These are phyloP conservation scores for Globisporangium middletonii DNA, from an alignment of 352 stramenopile genomes.

Conservation along the genomic window DNA sequence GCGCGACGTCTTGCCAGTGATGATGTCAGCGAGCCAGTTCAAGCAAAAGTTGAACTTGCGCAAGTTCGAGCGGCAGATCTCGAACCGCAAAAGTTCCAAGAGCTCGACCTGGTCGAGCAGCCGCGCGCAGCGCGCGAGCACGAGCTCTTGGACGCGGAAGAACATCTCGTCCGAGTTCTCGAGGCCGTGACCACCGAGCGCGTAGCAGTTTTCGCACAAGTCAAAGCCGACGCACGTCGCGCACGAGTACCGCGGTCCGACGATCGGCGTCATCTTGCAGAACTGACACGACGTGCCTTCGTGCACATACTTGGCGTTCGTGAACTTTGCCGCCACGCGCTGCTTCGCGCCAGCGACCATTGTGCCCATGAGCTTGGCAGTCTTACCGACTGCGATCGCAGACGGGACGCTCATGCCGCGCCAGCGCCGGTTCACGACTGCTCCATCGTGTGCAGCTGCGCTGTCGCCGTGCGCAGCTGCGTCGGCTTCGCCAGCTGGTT, in stretches of 20 bases:
- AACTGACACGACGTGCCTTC: slow-evolving; percentile 76
- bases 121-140: slow-evolving; percentile 54
- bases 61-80: slow-evolving; percentile 82
- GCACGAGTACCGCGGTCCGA: slow-evolving; percentile 69
- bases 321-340: slow-evolving; percentile 59
- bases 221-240: slow-evolving; percentile 77
- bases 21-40: slow-evolving; percentile 79
- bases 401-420: slow-evolving; percentile 33
- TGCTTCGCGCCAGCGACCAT: slow-evolving; percentile 66
- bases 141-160: slow-evolving; percentile 73
- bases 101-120: slow-evolving; percentile 61
- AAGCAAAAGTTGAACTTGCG: slow-evolving; percentile 83
- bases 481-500: slow-evolving; percentile 10
- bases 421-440: slow-evolving; percentile 37
- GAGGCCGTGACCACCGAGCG: slow-evolving; percentile 69
- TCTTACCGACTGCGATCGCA: slow-evolving; percentile 16
- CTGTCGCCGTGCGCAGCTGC: slow-evolving; percentile 5
- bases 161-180: slow-evolving; percentile 86
- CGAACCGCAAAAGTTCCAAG: slow-evolving; percentile 77
- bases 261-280: slow-evolving; percentile 73
- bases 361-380: slow-evolving; percentile 65
- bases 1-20: slow-evolving; percentile 68
- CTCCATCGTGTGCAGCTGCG: slow-evolving; percentile 7
- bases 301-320: slow-evolving; percentile 63
- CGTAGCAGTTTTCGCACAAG: slow-evolving; percentile 79